phyloP scores from a whole-genome alignment of 768 basidiomycete species.

The Stropharia rugosoannulata region DNA sequence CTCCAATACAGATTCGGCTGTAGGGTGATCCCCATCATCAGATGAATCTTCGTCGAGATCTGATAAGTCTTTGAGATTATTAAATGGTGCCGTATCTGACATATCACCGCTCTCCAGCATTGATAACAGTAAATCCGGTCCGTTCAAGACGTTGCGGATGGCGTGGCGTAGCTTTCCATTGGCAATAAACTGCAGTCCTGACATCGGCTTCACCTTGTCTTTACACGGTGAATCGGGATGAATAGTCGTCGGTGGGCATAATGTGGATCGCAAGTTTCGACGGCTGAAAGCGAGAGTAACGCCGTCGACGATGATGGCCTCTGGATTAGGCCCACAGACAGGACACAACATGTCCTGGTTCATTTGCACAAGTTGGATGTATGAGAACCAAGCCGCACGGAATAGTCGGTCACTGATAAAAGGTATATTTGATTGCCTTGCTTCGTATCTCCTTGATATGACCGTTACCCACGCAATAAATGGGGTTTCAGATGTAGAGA shows the following conservation, averaged over 20 bases:
- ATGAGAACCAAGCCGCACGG: slow-evolving; percentile 32
- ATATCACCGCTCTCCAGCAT: no score
- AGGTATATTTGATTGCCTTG: not conserved
- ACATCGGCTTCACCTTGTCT: not conserved
- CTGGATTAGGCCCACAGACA: slow-evolving; percentile 24
- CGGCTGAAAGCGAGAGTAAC: slow-evolving; percentile 28
- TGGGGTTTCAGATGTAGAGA: slow-evolving; percentile 32
- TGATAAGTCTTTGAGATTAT: no score
- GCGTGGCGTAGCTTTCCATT: not conserved
- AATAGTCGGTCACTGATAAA: slow-evolving; percentile 30
- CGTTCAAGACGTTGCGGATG: not conserved
- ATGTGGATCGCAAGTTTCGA: slow-evolving; percentile 22
- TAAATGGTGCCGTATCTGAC: no score
- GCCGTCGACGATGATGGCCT: slow-evolving; percentile 32
- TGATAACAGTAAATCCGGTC: not conserved
- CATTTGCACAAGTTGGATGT: slow-evolving; percentile 19
- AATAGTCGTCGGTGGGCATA: slow-evolving; percentile 25
- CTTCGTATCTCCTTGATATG: slow-evolving; percentile 24
- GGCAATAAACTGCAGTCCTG: slow-evolving; percentile 3
- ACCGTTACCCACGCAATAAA: no score
- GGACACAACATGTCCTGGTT: slow-evolving; percentile 24
- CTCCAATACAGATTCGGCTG: no score
- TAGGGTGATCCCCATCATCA: no score
- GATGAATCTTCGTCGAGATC: no score
- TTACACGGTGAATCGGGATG: not conserved